Conservation (phyloP, 495 filamentous ascomycete genomes). For the Chaetomidium leptoderma region DNA sequence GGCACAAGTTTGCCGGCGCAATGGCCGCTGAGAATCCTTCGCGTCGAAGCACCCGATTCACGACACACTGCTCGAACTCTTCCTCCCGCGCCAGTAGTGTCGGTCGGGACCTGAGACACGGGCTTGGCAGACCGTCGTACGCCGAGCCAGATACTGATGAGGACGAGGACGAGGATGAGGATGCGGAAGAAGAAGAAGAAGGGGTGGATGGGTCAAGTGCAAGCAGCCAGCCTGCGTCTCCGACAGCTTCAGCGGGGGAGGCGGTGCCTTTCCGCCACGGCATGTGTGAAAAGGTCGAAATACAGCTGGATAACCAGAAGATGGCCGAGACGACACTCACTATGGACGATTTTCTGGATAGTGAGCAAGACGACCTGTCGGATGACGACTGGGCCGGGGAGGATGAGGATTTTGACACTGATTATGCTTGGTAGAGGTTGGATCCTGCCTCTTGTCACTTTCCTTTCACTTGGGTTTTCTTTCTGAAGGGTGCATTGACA, state of each 20-base stretch:
- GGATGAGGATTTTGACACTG: constrained; percentile 29
- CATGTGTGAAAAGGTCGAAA: constrained; percentile 72
- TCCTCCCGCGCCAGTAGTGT: constrained; percentile 27
- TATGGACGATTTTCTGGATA: constrained; percentile 79
- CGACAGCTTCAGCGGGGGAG: neutral
- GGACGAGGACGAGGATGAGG: constrained; percentile 20
- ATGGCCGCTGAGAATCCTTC: neutral
- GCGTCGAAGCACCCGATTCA: constrained; percentile 29
- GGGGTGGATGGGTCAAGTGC: neutral
- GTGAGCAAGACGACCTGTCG: constrained; percentile 51
- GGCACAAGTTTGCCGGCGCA: neutral
- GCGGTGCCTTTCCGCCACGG: constrained; percentile 56
- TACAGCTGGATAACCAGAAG: constrained; percentile 78
- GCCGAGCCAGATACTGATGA: constrained; percentile 36
- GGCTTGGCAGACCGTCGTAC: constrained; percentile 23
- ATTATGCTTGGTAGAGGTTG: constrained; percentile 28
- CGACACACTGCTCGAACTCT: constrained; percentile 11
- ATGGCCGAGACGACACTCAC: constrained; percentile 66
- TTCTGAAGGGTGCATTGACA: neutral
- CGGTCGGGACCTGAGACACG: constrained; percentile 18
- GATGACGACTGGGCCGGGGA: constrained; percentile 74
- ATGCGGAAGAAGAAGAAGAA: neutral
- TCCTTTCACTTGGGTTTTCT: neutral
- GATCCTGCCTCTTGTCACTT: neutral
- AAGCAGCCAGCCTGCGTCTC: neutral